Conservation (phyloP, 2,329 filamentous ascomycete genomes). For the Aspergillus awamori region DNA sequence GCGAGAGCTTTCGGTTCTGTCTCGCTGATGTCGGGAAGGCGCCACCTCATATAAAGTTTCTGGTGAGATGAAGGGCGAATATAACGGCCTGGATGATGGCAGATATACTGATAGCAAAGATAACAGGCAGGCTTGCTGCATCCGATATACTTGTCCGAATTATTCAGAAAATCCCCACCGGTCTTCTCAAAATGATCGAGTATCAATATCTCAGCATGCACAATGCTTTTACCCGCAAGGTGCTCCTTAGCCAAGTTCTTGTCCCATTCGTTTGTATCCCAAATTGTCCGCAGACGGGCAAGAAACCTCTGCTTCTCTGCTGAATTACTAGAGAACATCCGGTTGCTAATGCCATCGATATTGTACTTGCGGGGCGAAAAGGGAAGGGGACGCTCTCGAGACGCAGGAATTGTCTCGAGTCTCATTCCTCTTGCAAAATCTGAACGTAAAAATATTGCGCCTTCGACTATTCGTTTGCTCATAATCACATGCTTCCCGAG, state of each 20-base stretch:
- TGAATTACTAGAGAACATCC: background rate
- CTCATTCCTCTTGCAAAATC: background rate
- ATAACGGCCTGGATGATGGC: slow-evolving; percentile 1
- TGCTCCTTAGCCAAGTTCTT: background rate
- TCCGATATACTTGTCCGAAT: slow-evolving; percentile 11
- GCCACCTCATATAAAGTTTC: slow-evolving; percentile 7
- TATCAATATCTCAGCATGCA: slow-evolving; percentile 1
- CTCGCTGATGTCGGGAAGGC: slow-evolving; percentile 1
- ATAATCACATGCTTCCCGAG: slow-evolving; percentile 11
- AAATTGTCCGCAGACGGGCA: background rate
- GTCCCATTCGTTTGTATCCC: background rate
- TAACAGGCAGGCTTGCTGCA: slow-evolving; percentile 14
- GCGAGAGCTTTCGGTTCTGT: background rate
- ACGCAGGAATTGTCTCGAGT: background rate
- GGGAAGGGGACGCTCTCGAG: background rate
- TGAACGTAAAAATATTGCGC: background rate
- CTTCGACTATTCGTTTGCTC: slow-evolving; percentile 6
- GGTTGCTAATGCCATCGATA: background rate
- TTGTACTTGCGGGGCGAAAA: background rate
- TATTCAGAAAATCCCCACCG: slow-evolving; percentile 1
- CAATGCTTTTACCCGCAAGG: background rate
- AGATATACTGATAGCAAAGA: slow-evolving; percentile 13
- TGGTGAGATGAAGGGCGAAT: slow-evolving; percentile 6
- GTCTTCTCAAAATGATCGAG: slow-evolving; percentile 5
- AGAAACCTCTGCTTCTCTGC: background rate